Percentiles rank a stretch among this genome's conserved stretches.
Evolutionary conservation across 352 stramenopile species (phyloP).

Genomic region (Phytophthora meadii): DNA sequence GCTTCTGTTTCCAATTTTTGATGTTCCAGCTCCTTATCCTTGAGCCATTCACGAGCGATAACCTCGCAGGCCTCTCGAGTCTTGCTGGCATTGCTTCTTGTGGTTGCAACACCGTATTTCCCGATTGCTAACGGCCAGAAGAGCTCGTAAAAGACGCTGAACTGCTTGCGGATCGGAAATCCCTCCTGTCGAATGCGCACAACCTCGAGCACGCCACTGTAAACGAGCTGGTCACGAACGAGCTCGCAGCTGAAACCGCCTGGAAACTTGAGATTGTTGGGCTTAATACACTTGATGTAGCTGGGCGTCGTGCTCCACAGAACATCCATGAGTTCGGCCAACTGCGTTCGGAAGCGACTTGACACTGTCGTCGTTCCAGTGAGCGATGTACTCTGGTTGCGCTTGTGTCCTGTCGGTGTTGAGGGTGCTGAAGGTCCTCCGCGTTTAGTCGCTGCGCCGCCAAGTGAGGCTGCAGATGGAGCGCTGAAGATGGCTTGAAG

Average conservation of each 20-base stretch:
- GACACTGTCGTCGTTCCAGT: constrained; percentile 74
- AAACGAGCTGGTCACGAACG: constrained; percentile 91
- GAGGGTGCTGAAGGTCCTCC: constrained; percentile 25
- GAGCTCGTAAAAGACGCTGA: constrained; percentile 76
- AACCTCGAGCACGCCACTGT: constrained; percentile 93
- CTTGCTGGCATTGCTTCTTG: constrained; percentile 31
- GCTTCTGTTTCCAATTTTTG: constrained; percentile 9
- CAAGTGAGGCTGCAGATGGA: constrained; percentile 15
- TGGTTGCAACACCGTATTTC: constrained; percentile 31
- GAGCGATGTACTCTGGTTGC: constrained; percentile 54
- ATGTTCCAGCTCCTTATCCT: constrained; percentile 33
- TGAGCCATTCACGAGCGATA: constrained; percentile 64
- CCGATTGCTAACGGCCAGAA: constrained; percentile 63
- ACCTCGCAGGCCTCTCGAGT: constrained; percentile 49
- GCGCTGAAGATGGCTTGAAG: constrained; percentile 63
- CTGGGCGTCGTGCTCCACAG: constrained; percentile 89
- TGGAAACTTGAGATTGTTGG: constrained; percentile 93
- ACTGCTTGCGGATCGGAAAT: constrained; percentile 88
- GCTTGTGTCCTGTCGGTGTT: constrained; percentile 33
- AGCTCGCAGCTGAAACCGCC: constrained; percentile 89
- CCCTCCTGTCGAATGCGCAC: constrained; percentile 93
- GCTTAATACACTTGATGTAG: constrained; percentile 96
- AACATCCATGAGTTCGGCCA: constrained; percentile 85
- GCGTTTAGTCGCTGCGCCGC: constrained; percentile 34
- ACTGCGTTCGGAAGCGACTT: constrained; percentile 80